Conservation (phyloP, 2,329 filamentous ascomycete genomes). For the Tolypocladium amazonense region DNA sequence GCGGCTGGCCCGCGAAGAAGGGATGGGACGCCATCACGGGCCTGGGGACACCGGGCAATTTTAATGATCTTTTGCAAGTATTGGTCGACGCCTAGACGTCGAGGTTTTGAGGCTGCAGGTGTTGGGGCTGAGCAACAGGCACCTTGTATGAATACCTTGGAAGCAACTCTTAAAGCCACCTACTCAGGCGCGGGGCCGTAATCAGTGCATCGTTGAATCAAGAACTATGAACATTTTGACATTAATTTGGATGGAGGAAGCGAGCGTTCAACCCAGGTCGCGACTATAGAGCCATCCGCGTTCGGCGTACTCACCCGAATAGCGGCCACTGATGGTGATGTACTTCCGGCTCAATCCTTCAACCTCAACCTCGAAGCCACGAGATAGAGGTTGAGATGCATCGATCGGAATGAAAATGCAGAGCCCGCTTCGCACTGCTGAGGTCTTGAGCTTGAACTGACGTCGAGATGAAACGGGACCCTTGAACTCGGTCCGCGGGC, state of each 20-base stretch:
- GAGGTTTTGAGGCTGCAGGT: background rate
- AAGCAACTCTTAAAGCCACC: background rate
- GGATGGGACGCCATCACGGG: conserved; percentile 42
- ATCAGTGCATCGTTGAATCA: background rate
- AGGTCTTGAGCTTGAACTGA: background rate
- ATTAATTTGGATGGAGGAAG: background rate
- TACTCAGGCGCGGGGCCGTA: background rate
- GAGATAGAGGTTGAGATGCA: background rate
- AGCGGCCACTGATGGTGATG: background rate
- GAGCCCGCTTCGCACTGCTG: background rate
- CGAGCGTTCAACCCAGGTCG: background rate
- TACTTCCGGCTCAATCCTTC: background rate
- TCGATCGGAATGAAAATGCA: background rate
- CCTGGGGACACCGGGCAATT: conserved; percentile 33
- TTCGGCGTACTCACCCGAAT: background rate
- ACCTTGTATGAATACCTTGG: no score
- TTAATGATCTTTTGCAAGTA: conserved; percentile 24
- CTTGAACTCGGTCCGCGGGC: background rate
- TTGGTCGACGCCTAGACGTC: conserved; percentile 13
- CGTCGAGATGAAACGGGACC: background rate
- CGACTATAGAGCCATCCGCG: background rate
- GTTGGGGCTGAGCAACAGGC: background rate
- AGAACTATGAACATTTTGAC: background rate
- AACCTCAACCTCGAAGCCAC: background rate
- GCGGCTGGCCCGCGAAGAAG: conserved; percentile 31